A percentile compares a stretch with the other conserved stretches of the same genome.
These are phyloP conservation scores for Fraxinus quadrangulata DNA, from an alignment of 257 asterid genomes.

Conservation along the genomic window DNA sequence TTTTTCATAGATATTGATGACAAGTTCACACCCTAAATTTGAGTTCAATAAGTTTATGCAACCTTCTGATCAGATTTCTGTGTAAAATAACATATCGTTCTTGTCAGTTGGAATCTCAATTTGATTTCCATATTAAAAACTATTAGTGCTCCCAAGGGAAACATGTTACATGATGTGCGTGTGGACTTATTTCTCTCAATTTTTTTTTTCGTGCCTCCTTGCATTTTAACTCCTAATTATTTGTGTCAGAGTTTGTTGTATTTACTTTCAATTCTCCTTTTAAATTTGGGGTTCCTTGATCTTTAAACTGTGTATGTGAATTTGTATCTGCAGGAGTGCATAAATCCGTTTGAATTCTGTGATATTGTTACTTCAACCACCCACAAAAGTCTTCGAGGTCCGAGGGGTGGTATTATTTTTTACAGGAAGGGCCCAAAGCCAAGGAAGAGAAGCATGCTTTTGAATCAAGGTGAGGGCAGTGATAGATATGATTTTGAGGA, in stretches of 20 bases:
- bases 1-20: background rate
- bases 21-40: background rate
- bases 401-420: slow-evolving; percentile 90
- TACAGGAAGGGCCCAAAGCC: slow-evolving; percentile 82
- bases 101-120: background rate
- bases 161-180: background rate
- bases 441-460: slow-evolving; percentile 65
- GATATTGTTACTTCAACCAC: slow-evolving; percentile 94
- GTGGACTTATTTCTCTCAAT: background rate
- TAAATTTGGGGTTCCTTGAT: slow-evolving; percentile 11
- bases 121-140: background rate
- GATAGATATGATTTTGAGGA: slow-evolving; percentile 92
- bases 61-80: background rate
- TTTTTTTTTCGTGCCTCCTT: background rate
- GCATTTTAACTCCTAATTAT: background rate
- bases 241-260: background rate
- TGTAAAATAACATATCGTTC: background rate
- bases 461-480: slow-evolving; percentile 70
- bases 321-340: slow-evolving; percentile 63
- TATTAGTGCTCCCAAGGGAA: background rate
- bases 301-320: slow-evolving; percentile 21
- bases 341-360: slow-evolving; percentile 82
- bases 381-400: slow-evolving; percentile 96
- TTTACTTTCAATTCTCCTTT: background rate
- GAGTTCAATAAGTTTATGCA: background rate